Evolutionary conservation across 1,284 basidiomycete genomes (phyloP), one percentile per base, ranked within the genome.

Genomic region (Flammula alnicola): DNA sequence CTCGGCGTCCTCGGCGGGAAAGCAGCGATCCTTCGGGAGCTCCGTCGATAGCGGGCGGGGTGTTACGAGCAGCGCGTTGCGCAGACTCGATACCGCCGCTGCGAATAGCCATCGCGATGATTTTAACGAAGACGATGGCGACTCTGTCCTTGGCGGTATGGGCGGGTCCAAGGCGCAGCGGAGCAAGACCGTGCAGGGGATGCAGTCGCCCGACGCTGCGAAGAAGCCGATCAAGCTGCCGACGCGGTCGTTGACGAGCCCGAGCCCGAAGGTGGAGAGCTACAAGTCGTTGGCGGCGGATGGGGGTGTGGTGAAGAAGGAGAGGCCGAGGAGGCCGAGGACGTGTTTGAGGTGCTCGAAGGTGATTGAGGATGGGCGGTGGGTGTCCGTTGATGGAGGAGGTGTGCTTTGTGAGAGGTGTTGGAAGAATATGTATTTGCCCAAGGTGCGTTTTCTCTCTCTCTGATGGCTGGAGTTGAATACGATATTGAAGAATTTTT

Each of bases 381-480:
- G 89, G 88, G 82, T 92, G 54, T 74, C 76, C 57, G 80, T 89
- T 63, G 91, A 94, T 59, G 82, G 79, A 17, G 90, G 87, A 44
- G 83, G 76, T 11, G 80, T 88, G 27, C 70, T 95, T 54, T 95
- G 93, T 67, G 93, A 93, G 64, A 71, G 70, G 58, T 94, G 93
- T 67, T 95, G 93, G 93, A 95, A 95, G 77, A 86, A 90, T 63
- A 88, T 95, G 84, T 95, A 95, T 74, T 69, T 95, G 57, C 93
- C 93, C 48, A 93, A 91, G 78, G 89, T 90, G 56, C 54, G 72
- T 67, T 52, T 44, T 42, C 35, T 31, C 22, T 39, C 37, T 43
- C 23, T 48, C 17, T 27, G 30, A n/a, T n/a, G n/a, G n/a, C n/a
- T n/a, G n/a, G n/a, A n/a, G n/a, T n/a, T n/a, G n/a, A n/a, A n/a